phyloP scores from a whole-genome alignment of 192 early-diverging fungal species.

The Funneliformis mosseae region DNA sequence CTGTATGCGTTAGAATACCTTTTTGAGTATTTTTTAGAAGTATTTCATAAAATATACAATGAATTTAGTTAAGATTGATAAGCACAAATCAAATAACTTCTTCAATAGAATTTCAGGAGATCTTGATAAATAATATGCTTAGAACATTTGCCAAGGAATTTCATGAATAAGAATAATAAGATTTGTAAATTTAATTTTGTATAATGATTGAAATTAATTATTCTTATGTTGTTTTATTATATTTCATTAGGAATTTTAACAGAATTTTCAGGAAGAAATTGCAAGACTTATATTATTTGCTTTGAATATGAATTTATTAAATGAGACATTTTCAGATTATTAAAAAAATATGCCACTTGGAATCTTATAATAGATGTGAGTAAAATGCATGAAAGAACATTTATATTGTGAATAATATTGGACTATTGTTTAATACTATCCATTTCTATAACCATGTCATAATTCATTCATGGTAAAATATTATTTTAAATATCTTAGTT shows the following conservation, averaged over 20 bases:
- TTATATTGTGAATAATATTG: constrained; percentile 1
- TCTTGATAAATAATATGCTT: too few species aligned
- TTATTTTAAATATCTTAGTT: not conserved
- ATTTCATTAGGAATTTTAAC: constrained; percentile 8
- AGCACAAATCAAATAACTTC: too few species aligned
- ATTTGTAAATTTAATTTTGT: not conserved
- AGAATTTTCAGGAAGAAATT: constrained; percentile 6
- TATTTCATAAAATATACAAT: too few species aligned
- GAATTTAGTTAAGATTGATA: too few species aligned
- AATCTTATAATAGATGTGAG: not conserved
- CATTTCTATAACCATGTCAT: constrained; percentile 18
- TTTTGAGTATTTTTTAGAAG: too few species aligned
- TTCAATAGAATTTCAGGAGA: too few species aligned
- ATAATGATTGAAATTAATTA: not conserved
- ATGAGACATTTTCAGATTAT: constrained; percentile 1
- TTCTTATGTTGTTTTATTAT: not conserved
- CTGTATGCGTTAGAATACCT: too few species aligned
- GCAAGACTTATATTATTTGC: not conserved
- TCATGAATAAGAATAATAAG: constrained; percentile 18
- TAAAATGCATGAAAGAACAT: not conserved
- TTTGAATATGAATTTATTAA: not conserved
- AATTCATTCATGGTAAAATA: constrained; percentile 19
- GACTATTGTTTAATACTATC: constrained; percentile 18
- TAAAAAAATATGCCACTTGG: constrained; percentile 3
- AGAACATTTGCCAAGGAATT: too few species aligned